These are phyloP conservation scores for Polytrichum commune DNA, from an alignment of 225 moss, liverwort and hornwort genomes.

Conservation along the genomic window DNA sequence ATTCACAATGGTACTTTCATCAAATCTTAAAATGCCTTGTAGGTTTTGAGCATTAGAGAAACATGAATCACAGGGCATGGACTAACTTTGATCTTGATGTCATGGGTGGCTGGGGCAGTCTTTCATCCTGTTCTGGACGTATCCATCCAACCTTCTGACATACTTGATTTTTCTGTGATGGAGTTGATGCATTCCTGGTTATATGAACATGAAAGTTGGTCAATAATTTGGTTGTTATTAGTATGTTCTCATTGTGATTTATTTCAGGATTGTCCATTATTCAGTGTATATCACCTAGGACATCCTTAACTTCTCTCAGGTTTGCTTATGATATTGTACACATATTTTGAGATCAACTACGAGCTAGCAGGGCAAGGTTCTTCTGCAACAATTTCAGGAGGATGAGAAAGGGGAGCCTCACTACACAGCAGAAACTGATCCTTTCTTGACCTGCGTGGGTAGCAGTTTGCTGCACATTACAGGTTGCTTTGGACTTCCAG, in stretches of 20 bases:
- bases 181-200: background rate
- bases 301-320: conserved; percentile 65
- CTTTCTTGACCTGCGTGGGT: too few relatives aligned
- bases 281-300: background rate
- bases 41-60: background rate
- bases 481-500: too few relatives aligned
- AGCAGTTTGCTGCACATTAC: too few relatives aligned
- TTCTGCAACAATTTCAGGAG: background rate
- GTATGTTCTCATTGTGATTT: background rate
- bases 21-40: too few relatives aligned
- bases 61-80: background rate
- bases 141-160: conserved; percentile 47
- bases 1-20: background rate
- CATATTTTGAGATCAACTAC: conserved; percentile 62
- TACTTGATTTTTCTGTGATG: background rate
- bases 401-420: too few relatives aligned
- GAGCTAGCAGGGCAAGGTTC: background rate
- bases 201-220: conserved; percentile 4
- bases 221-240: background rate
- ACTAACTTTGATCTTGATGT: conserved; percentile 9
- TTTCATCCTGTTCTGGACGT: conserved; percentile 99
- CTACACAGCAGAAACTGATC: too few relatives aligned
- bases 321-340: conserved; percentile 99
- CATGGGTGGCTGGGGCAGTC: conserved; percentile 69
- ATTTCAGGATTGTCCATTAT: conserved; percentile 2